Percentiles rank a stretch among this genome's conserved stretches.
These are phyloP conservation scores for Talaromyces funiculosus DNA, from an alignment of 2,329 filamentous ascomycete species.

Conservation along the genomic window DNA sequence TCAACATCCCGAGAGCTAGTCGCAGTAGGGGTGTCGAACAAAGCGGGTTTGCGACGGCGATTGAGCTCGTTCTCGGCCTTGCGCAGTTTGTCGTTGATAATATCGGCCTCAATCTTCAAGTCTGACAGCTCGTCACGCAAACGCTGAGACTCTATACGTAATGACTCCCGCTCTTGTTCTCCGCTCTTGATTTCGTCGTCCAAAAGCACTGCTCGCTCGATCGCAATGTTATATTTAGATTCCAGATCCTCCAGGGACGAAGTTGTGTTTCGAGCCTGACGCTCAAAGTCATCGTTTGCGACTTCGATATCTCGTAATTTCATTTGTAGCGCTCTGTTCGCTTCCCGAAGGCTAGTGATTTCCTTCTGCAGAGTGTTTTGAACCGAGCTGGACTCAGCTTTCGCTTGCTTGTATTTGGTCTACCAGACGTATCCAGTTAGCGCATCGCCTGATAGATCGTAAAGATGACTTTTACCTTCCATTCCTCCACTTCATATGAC, in stretches of 20 bases:
- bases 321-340: constrained; percentile 73
- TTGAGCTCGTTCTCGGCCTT: constrained; percentile 55
- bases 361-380: constrained; percentile 91
- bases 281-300: constrained; percentile 95
- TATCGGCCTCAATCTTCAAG: constrained; percentile 89
- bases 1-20: constrained; percentile 56
- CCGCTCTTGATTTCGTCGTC: constrained; percentile 90
- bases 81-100: constrained; percentile 87
- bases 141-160: constrained; percentile 87
- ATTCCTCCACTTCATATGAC: constrained; percentile 89
- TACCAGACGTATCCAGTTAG: constrained; percentile 32
- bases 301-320: constrained; percentile 92
- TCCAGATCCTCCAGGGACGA: constrained; percentile 96
- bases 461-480: constrained; percentile 68
- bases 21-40: constrained; percentile 44
- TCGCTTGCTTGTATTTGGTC: constrained; percentile 95
- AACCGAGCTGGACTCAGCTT: constrained; percentile 75
- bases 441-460: neutral
- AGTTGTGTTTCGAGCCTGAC: constrained; percentile 89
- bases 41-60: constrained; percentile 48
- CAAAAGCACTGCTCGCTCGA: constrained; percentile 86
- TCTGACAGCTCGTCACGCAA: constrained; percentile 87
- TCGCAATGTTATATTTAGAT: constrained; percentile 90
- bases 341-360: constrained; percentile 82
- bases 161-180: constrained; percentile 81